phyloP scores from a whole-genome alignment of 768 basidiomycete genomes.

The Naganishia antarctica region DNA sequence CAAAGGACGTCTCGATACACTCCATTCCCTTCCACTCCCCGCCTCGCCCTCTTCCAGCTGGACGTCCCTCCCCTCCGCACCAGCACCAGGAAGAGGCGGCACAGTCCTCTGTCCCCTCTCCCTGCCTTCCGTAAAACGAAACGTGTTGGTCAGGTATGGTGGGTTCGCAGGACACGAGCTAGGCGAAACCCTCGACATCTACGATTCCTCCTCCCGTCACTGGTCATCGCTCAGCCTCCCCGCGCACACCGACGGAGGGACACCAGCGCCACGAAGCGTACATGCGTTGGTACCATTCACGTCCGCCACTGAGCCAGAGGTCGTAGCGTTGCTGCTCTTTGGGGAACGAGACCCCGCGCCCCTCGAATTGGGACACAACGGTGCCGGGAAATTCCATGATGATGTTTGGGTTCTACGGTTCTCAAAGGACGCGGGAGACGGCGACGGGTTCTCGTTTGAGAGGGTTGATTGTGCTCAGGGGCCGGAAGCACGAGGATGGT shows the following conservation, averaged over 20 bases:
- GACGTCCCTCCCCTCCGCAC: slow-evolving; percentile 37
- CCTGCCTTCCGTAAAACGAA: slow-evolving; percentile 4
- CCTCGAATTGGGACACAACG: slow-evolving; percentile 49
- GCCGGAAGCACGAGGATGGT: slow-evolving; percentile 54
- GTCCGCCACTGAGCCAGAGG: slow-evolving; percentile 21
- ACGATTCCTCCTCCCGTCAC: slow-evolving; percentile 34
- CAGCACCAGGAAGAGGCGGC: slow-evolving; percentile 52
- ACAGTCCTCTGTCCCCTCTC: slow-evolving; percentile 50
- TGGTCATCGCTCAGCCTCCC: slow-evolving; percentile 1
- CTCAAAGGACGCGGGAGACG: slow-evolving; percentile 33
- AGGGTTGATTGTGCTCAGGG: not conserved
- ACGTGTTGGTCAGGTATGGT: slow-evolving; percentile 51
- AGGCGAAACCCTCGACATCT: slow-evolving; percentile 50
- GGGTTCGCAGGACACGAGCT: slow-evolving; percentile 50
- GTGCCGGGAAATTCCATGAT: slow-evolving; percentile 51
- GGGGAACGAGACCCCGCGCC: slow-evolving; percentile 50
- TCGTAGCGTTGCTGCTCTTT: slow-evolving; percentile 48
- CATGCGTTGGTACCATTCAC: slow-evolving; percentile 48
- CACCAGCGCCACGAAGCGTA: slow-evolving; percentile 50
- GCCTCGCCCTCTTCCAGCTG: slow-evolving; percentile 36
- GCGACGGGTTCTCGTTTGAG: slow-evolving; percentile 21
- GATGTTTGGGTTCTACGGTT: slow-evolving; percentile 51
- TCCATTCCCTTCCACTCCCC: slow-evolving; percentile 50
- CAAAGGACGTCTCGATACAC: slow-evolving; percentile 48
- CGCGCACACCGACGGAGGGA: slow-evolving; percentile 14